Conservation (phyloP, 805 yeast genomes). For the Wickerhamomyces tratensis region DNA sequence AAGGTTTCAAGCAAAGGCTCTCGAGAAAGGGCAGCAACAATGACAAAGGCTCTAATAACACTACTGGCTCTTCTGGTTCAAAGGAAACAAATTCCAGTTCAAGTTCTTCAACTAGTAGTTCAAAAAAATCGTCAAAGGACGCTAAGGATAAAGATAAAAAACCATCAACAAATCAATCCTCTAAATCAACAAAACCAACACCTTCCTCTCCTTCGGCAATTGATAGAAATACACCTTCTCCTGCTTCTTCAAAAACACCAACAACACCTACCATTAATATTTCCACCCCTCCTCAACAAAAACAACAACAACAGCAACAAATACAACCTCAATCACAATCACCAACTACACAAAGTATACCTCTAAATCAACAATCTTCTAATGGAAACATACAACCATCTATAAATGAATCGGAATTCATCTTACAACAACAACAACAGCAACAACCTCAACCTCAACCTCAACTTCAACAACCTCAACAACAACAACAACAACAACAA, state of each 20-base stretch:
- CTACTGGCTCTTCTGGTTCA: not conserved
- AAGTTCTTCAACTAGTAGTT: constrained; percentile 7
- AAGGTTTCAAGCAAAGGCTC: constrained; percentile 60
- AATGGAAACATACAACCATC: too few relatives aligned
- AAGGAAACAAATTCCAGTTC: not conserved
- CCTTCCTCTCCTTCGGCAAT: constrained; percentile 6
- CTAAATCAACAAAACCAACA: constrained; percentile 8
- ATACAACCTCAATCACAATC: not conserved
- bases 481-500: constrained; percentile 2
- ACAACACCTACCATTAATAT: constrained; percentile 1
- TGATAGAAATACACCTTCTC: constrained; percentile 14
- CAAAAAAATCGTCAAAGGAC: constrained; percentile 23
- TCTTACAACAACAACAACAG: not conserved
- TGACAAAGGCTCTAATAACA: constrained; percentile 2
- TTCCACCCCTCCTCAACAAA: constrained; percentile 1
- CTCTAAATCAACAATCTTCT: not conserved
- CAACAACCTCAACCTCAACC: not conserved
- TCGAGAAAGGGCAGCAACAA: constrained; percentile 22
- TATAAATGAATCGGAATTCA: too few relatives aligned
- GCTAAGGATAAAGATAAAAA: constrained; percentile 26
- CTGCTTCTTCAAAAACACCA: constrained; percentile 5
- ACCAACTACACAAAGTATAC: not conserved
- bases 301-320: constrained; percentile 6
- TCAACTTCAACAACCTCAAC: constrained; percentile 1
- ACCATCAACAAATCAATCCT: constrained; percentile 7